Conservation (phyloP, 768 basidiomycete species). For the Mycena metata region DNA sequence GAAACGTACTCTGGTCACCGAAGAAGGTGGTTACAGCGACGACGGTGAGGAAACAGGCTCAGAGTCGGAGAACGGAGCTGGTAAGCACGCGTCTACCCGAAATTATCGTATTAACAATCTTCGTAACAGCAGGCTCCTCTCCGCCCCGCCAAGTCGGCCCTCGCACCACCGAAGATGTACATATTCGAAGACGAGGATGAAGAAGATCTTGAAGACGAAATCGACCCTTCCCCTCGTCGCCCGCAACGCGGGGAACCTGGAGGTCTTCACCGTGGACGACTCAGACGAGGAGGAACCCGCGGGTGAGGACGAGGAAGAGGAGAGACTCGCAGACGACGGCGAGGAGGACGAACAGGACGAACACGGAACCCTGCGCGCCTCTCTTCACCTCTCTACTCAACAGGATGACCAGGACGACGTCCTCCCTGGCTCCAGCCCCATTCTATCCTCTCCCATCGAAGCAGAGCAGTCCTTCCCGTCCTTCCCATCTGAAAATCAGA, state of each 20-base stretch:
- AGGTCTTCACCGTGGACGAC: conserved; percentile 37
- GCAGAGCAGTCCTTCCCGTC: conserved; percentile 16
- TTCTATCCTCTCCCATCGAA: conserved; percentile 33
- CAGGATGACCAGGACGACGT: conserved; percentile 21
- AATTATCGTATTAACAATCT: neutral
- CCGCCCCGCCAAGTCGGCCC: conserved; percentile 17
- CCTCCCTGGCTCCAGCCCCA: conserved; percentile 26
- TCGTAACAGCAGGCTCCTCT: conserved; percentile 14
- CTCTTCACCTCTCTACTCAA: conserved; percentile 1
- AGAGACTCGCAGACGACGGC: conserved; percentile 25
- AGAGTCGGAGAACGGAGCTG: conserved; percentile 38
- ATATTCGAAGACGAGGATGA: conserved; percentile 30
- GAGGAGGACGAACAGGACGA: conserved; percentile 40
- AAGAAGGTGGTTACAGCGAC: conserved; percentile 29
- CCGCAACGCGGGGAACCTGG: conserved; percentile 30
- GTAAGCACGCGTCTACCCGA: conserved; percentile 9
- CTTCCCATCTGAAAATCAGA: conserved; percentile 6
- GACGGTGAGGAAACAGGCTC: conserved; percentile 36
- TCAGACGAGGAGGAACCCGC: conserved; percentile 42
- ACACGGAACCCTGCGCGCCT: neutral
- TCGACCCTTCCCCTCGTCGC: conserved; percentile 1
- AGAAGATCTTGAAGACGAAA: conserved; percentile 24
- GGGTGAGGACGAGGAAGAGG: conserved; percentile 39
- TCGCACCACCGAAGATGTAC: neutral
- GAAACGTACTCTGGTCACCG: neutral